Evolutionary conservation across 306 rosid genomes (phyloP), one percentile per base, ranked within the genome.

Genomic region (Vachellia collinsii): DNA sequence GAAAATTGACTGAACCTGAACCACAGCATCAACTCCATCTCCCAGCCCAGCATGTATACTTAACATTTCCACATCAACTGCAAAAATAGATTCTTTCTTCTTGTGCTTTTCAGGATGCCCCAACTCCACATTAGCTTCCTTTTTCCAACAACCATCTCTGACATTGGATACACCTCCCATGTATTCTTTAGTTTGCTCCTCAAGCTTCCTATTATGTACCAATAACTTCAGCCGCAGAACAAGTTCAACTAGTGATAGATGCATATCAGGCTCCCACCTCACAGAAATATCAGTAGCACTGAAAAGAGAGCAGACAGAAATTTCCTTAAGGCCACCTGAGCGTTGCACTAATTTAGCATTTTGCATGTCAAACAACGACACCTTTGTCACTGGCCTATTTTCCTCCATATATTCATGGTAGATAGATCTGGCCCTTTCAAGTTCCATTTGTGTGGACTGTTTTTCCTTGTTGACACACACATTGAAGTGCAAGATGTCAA

Each of bases 231-330:
- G 84, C 73, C 82, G 92, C 78, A 96, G 87, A 63, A 78, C 87
- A 82, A 96, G 92, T 84, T 96, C 99, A 87, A 92, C 47, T 62
- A 93, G 84, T 14, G 93, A 90, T 77, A 96, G 78, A 77, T 96
- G 97, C n/a, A 88, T 88, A 71, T 93, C 99, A 85, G 98, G 99
- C 74, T 90, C 99, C 99, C 99, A 96, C 85, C 97, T 87, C 54
- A 96, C 82, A 29, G 90, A 76, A 78, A 96, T 96, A 82, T 96
- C 94, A 62, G 98, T 93, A 71, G 99, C 98, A 85, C 99, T 93
- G 86, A 96, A 96, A 85, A 96, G 98, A 77, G 99, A 93, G 85
- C 98, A 92, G n/a, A 93, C 91, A 82, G 94, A 79, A 80, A 93
- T 84, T 87, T 96, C 98, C 83, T 91, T 96, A 77, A 82, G 91